Evolutionary conservation across 345 rosid genomes (phyloP).

Genomic region (Capsella bursapastoris): DNA sequence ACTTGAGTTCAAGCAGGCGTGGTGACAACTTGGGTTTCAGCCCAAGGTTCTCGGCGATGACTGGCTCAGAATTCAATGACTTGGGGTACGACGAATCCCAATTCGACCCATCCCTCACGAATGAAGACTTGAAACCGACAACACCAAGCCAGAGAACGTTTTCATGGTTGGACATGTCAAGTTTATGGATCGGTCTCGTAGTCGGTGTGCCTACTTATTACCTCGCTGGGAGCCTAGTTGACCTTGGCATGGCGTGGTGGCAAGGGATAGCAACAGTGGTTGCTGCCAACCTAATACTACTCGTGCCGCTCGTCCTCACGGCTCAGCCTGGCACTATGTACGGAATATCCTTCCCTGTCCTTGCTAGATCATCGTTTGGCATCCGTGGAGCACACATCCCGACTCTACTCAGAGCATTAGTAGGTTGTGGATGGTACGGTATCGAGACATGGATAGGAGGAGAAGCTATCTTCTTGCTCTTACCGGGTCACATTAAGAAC

Average conservation of each 20-base stretch:
- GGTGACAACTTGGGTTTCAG: slow-evolving; percentile 3
- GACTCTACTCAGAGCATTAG: slow-evolving; percentile 80
- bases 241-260: slow-evolving; percentile 99
- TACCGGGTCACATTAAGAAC: slow-evolving; percentile 58
- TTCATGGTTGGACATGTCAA: slow-evolving; percentile 82
- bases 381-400: slow-evolving; percentile 86
- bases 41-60: slow-evolving; percentile 46
- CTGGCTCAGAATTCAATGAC: slow-evolving; percentile 35
- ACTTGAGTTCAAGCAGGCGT: neutral
- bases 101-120: slow-evolving; percentile 66
- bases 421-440: slow-evolving; percentile 98
- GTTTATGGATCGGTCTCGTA: slow-evolving; percentile 96
- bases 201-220: slow-evolving; percentile 94
- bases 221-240: slow-evolving; percentile 88
- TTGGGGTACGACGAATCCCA: slow-evolving; percentile 42
- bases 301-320: slow-evolving; percentile 74
- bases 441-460: slow-evolving; percentile 99
- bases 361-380: slow-evolving; percentile 86
- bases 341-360: slow-evolving; percentile 87
- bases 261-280: slow-evolving; percentile 92
- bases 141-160: slow-evolving; percentile 59
- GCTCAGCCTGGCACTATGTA: slow-evolving; percentile 86
- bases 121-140: slow-evolving; percentile 89
- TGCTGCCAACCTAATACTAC: slow-evolving; percentile 69
- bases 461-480: slow-evolving; percentile 83